These are phyloP conservation scores for Panicum miliaceum DNA, from an alignment of 176 grass and related monocot genomes.

Conservation along the genomic window DNA sequence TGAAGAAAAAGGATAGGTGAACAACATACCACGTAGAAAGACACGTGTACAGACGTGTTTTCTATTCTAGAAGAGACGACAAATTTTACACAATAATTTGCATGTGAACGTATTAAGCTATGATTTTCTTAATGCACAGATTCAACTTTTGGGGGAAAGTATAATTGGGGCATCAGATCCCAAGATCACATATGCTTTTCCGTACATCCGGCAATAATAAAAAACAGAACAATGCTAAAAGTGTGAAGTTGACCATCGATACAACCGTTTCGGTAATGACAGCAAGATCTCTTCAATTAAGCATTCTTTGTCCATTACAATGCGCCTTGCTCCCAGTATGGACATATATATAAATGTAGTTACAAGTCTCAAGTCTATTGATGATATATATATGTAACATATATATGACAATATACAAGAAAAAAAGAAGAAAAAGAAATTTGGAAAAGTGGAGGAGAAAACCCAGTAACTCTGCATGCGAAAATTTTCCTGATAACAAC, in stretches of 20 bases:
- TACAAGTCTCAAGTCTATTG: conserved; percentile 52
- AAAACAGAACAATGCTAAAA: background rate
- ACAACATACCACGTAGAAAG: background rate
- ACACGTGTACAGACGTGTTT: background rate
- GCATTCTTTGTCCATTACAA: conserved; percentile 40
- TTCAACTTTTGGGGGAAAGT: background rate
- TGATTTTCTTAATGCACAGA: background rate
- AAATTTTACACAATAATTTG: background rate
- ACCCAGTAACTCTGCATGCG: conserved; percentile 49
- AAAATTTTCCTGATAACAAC: conserved; percentile 29
- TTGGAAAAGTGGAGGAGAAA: conserved; percentile 42
- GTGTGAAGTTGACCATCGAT: background rate
- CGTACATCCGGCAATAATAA: background rate
- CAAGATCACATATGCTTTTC: background rate
- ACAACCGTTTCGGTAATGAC: conserved; percentile 12
- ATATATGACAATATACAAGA: conserved; percentile 63
- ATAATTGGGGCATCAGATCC: background rate
- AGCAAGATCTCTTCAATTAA: conserved; percentile 47
- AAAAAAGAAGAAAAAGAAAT: conserved; percentile 29
- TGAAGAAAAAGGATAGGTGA: background rate
- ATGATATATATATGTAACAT: conserved; percentile 45
- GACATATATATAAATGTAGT: conserved; percentile 45
- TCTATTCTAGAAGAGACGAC: background rate
- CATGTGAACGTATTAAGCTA: background rate
- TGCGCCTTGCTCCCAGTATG: conserved; percentile 53